Conservation (phyloP, 2,329 filamentous ascomycete genomes). For the Whalleya microplaca region DNA sequence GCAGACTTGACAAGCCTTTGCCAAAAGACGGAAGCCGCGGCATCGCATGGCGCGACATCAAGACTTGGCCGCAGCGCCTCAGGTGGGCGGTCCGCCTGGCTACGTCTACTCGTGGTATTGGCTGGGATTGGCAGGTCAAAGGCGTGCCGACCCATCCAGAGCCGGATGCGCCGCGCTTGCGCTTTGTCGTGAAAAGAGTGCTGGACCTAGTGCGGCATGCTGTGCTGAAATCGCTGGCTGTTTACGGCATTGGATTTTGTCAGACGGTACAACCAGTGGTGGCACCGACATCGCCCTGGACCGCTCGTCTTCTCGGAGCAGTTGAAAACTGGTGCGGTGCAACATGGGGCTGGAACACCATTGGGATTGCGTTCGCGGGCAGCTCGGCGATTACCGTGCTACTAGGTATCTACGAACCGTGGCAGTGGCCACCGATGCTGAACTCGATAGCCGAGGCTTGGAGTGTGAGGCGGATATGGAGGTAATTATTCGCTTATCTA, state of each 20-base stretch:
- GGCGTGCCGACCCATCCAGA: constrained; percentile 11
- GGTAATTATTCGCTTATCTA: constrained; percentile 7
- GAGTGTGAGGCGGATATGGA: constrained; percentile 20
- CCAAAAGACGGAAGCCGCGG: neutral
- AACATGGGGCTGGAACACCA: constrained; percentile 12
- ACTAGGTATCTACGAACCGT: constrained; percentile 17
- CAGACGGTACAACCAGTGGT: constrained; percentile 1
- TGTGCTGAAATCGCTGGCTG: constrained; percentile 7
- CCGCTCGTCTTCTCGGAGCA: neutral
- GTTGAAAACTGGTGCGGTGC: constrained; percentile 14
- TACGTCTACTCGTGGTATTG: constrained; percentile 14
- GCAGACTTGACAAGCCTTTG: neutral
- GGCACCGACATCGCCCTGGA: neutral
- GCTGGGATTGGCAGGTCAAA: constrained; percentile 26
- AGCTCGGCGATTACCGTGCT: constrained; percentile 10
- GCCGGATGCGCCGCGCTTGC: neutral
- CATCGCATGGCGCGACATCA: constrained; percentile 3
- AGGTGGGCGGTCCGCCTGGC: constrained; percentile 9
- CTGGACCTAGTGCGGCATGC: constrained; percentile 2
- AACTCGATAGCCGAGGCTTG: constrained; percentile 9
- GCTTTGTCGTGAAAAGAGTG: constrained; percentile 4
- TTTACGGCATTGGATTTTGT: constrained; percentile 18
- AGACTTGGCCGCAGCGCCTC: constrained; percentile 12
- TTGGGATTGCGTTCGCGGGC: constrained; percentile 9
- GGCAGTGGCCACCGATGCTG: constrained; percentile 22